Evolutionary conservation across 2,329 filamentous ascomycete species (phyloP), one percentile per base, ranked within the genome.

Genomic region (Penicillium sp.): DNA sequence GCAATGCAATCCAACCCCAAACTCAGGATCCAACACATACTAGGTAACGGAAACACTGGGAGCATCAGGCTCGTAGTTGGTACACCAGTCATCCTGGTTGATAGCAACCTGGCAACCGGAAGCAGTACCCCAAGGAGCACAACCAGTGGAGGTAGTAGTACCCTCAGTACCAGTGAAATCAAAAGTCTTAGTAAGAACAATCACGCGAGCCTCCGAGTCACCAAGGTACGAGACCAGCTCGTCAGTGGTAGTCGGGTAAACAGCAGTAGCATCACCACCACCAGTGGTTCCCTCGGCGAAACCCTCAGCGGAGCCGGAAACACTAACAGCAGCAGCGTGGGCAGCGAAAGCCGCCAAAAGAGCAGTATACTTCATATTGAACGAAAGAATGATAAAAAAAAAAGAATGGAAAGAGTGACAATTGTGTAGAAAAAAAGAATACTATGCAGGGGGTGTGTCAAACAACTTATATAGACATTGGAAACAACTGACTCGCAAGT

Each of bases 171-270:
- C 79, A 31, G 75, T 80, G 76, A 85, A 86, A 52, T 65, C 64
- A 19, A 66, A 66, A 13, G 63, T 65, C 59, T 65, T 64, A 37
- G 55, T 27, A 24, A 73, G 75, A 53, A 87, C 77, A 63, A 88
- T 87, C 58, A 82, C 80, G 24, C 84, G 80, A 13, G 85, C 65
- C 21, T 75, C 69, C 53, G 71, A 73, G 69, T 86, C 84, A 9
- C 77, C 76, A 5, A 88, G 80, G 74, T 86, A 88, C 39, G 75
- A 79, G 69, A 82, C 80, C 47, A 88, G 80, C 79, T 89, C 77
- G 24, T 73, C 77, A 43, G 72, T 84, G 48, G 77, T 82, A 19
- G 70, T 75, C 13, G 85, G 85, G 63, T 84, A 82, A 19, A 82
- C 82, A 27, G 82, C 70, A 9, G 77, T 72, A 22, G 82, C 84